These are phyloP conservation scores for Fusarium sp. DNA, from an alignment of 2,329 filamentous ascomycete species.

Conservation along the genomic window DNA sequence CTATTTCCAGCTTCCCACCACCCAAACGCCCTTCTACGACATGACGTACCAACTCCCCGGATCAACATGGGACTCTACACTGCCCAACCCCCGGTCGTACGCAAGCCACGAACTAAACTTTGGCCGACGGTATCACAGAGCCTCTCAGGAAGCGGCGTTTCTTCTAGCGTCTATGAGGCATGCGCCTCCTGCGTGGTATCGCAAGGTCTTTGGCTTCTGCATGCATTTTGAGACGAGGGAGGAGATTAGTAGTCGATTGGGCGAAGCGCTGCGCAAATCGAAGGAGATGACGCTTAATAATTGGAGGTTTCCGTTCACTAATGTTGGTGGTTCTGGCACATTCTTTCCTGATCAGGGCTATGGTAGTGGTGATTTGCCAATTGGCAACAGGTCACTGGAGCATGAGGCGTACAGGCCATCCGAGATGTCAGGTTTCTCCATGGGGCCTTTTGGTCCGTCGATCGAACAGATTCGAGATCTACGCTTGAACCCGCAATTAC, in stretches of 20 bases:
- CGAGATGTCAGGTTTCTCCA: constrained; percentile 1
- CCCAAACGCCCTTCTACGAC: background rate
- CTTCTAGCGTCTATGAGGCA: constrained; percentile 1
- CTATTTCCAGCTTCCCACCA: background rate
- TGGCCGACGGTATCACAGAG: background rate
- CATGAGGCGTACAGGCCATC: background rate
- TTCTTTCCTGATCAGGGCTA: background rate
- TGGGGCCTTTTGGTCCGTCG: background rate
- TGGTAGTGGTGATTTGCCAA: background rate
- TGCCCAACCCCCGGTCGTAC: background rate
- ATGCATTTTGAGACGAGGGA: constrained; percentile 7
- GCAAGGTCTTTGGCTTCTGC: constrained; percentile 1
- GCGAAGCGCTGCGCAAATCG: background rate
- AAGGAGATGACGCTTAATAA: background rate
- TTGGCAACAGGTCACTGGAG: background rate
- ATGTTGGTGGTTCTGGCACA: background rate
- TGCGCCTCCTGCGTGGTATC: background rate
- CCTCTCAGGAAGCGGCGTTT: background rate
- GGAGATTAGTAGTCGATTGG: background rate
- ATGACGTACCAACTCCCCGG: background rate
- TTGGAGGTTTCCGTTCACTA: constrained; percentile 4
- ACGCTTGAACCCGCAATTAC: background rate
- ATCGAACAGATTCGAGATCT: background rate
- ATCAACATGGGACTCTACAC: background rate
- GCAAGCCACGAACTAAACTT: constrained; percentile 1